phyloP scores from a whole-genome alignment of 495 filamentous ascomycete genomes.

The Hypomontagnella monticulosa region DNA sequence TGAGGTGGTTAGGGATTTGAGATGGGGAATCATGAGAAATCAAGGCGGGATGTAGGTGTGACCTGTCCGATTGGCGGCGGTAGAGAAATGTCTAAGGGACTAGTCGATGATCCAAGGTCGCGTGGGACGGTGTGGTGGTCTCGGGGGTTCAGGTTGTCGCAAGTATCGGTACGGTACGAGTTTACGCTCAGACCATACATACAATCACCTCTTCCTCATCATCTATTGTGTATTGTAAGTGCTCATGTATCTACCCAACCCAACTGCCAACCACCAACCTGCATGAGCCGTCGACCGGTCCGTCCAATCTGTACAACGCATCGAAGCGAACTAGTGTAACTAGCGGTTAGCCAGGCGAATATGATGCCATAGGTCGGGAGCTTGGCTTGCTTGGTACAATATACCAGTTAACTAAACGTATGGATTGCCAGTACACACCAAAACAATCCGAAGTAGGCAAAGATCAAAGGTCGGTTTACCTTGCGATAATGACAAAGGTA shows the following conservation, averaged over 20 bases:
- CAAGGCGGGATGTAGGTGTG: slow-evolving; percentile 32
- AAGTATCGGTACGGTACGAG: not conserved
- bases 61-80: slow-evolving; percentile 41
- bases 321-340: slow-evolving; percentile 1
- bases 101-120: slow-evolving; percentile 41
- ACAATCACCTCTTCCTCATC: not conserved
- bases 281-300: slow-evolving; percentile 26
- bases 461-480: not conserved
- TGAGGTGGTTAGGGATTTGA: slow-evolving; percentile 24
- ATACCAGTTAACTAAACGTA: slow-evolving; percentile 1
- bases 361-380: slow-evolving; percentile 30
- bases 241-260: slow-evolving; percentile 3
- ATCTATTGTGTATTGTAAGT: not conserved
- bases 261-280: too few species aligned
- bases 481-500: not conserved
- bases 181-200: not conserved
- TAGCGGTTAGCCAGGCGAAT: slow-evolving; percentile 36
- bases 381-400: slow-evolving; percentile 18
- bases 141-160: not conserved
- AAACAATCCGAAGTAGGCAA: slow-evolving; percentile 4
- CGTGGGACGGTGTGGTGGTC: slow-evolving; percentile 29
- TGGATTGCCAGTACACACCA: not conserved
- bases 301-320: slow-evolving; percentile 23
- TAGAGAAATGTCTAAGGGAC: slow-evolving; percentile 26
- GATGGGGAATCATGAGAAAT: slow-evolving; percentile 16